phyloP scores from a whole-genome alignment of 352 stramenopile genomes.

The Phytopythium cucurbitacearum region DNA sequence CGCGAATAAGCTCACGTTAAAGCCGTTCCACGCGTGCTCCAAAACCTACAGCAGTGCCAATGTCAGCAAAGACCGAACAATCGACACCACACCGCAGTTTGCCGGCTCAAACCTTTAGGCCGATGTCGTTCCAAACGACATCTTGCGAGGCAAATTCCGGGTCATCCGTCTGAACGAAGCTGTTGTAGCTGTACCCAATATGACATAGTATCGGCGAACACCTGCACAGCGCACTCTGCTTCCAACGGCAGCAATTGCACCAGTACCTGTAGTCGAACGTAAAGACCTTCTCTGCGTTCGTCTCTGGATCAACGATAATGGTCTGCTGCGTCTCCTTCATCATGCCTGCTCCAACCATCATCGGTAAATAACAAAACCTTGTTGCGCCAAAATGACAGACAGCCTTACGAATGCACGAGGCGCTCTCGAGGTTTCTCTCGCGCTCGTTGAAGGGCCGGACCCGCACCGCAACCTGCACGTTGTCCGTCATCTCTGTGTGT shows the following conservation, averaged over 20 bases:
- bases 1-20: conserved; percentile 87
- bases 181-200: conserved; percentile 64
- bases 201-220: neutral
- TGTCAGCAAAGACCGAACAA: neutral
- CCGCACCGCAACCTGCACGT: conserved; percentile 81
- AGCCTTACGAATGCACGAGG: conserved; percentile 58
- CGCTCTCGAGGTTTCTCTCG: conserved; percentile 70
- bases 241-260: neutral
- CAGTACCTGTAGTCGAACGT: conserved; percentile 85
- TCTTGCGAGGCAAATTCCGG: conserved; percentile 69
- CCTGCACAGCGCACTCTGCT: neutral
- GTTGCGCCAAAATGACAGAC: neutral
- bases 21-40: conserved; percentile 88
- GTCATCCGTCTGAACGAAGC: conserved; percentile 51
- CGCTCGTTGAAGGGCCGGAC: conserved; percentile 81
- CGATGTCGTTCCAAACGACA: conserved; percentile 85
- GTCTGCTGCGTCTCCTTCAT: conserved; percentile 76
- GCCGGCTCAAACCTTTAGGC: conserved; percentile 44
- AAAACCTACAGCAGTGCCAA: conserved; percentile 38
- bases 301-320: conserved; percentile 82
- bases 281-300: conserved; percentile 66
- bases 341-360: conserved; percentile 38
- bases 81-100: neutral
- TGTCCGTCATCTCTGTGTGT: conserved; percentile 54
- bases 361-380: neutral